phyloP scores from a whole-genome alignment of 306 rosid species.

The Urtica urens region DNA sequence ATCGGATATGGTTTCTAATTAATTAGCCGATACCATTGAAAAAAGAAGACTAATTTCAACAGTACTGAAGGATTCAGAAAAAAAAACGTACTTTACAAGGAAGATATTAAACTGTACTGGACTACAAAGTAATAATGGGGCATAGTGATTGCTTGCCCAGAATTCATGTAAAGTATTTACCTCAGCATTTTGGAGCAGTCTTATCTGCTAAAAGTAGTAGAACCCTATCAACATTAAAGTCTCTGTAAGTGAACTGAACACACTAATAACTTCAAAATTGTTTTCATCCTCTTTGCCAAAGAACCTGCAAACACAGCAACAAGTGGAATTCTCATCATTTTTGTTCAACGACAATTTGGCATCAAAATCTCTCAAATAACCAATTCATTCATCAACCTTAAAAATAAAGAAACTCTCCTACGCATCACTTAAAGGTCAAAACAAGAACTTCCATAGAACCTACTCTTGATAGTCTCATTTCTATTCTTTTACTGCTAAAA shows the following conservation, averaged over 20 bases:
- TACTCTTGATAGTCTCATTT: too few relatives aligned
- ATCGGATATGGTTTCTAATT: not conserved
- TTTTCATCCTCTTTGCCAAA: slow-evolving; percentile 24
- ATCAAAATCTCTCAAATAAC: too few relatives aligned
- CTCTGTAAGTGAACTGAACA: slow-evolving; percentile 33
- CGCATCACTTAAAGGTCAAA: too few relatives aligned
- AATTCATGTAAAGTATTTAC: slow-evolving; percentile 48
- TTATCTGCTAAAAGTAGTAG: slow-evolving; percentile 24
- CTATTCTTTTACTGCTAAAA: too few relatives aligned
- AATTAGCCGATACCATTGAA: not conserved
- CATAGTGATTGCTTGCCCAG: slow-evolving; percentile 16
- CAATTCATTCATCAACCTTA: too few relatives aligned
- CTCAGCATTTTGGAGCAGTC: slow-evolving; percentile 39
- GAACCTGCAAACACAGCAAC: slow-evolving; percentile 43
- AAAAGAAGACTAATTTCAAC: not conserved
- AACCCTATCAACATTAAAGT: slow-evolving; percentile 29
- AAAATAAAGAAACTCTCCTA: too few relatives aligned
- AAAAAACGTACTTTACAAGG: slow-evolving; percentile 30
- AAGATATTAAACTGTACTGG: slow-evolving; percentile 19
- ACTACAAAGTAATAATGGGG: slow-evolving; percentile 19
- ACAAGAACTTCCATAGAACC: too few relatives aligned
- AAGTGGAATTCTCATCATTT: not conserved
- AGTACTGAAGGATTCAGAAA: slow-evolving; percentile 17
- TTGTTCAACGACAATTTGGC: too few relatives aligned
- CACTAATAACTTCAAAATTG: slow-evolving; percentile 27